Percentiles rank a stretch among this genome's conserved stretches.
Conservation (phyloP, 805 yeast genomes). For the Metschnikowia matae region DNA sequence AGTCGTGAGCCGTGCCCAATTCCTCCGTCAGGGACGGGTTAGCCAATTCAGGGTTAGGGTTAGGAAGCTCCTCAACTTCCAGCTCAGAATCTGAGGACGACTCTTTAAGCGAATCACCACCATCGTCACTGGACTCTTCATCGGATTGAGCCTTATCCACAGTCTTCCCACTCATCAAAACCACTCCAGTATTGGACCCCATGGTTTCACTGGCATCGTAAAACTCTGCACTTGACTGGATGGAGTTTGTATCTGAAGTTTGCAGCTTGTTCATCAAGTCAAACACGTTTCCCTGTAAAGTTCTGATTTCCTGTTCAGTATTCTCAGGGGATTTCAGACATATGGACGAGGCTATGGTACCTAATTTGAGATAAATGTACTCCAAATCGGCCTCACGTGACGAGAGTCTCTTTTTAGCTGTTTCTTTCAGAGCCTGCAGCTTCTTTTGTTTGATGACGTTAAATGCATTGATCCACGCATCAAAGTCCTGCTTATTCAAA, state of each 20-base stretch:
- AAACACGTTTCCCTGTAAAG: background rate
- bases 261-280: slow-evolving; percentile 4
- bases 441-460: slow-evolving; percentile 45
- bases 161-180: slow-evolving; percentile 35
- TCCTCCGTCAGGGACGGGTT: background rate
- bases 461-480: slow-evolving; percentile 79
- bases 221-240: slow-evolving; percentile 31
- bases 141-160: slow-evolving; percentile 9
- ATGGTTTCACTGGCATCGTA: slow-evolving; percentile 65
- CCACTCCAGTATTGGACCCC: slow-evolving; percentile 50
- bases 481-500: slow-evolving; percentile 58
- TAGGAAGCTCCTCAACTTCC: slow-evolving; percentile 13
- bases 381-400: slow-evolving; percentile 1
- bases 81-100: slow-evolving; percentile 17
- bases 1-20: slow-evolving; percentile 23
- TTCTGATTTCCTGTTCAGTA: slow-evolving; percentile 1
- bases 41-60: slow-evolving; percentile 2
- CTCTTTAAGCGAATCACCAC: slow-evolving; percentile 17
- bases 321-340: slow-evolving; percentile 1
- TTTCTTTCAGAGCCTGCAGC: slow-evolving; percentile 6
- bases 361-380: background rate
- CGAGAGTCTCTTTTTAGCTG: background rate
- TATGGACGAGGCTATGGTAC: background rate
- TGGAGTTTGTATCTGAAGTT: slow-evolving; percentile 24
- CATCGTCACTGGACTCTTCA: slow-evolving; percentile 20